phyloP scores from a whole-genome alignment of 495 filamentous ascomycete species.

The Alectoria sarmentosa region DNA sequence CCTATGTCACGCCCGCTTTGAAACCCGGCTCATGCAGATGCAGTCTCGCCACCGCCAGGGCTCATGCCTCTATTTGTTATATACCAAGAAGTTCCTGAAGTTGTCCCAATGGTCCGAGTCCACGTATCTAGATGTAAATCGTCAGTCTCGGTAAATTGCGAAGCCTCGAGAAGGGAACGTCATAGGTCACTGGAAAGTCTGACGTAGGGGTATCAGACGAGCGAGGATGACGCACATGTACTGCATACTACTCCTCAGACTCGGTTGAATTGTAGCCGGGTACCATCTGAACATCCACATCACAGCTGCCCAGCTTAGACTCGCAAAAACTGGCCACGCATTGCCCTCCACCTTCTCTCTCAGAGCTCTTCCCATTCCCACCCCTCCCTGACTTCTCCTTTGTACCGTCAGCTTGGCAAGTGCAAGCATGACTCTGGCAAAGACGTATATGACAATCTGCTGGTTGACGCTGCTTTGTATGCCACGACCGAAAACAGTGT shows the following conservation, averaged over 20 bases:
- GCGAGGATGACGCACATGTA: conserved; percentile 74
- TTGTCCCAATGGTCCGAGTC: conserved; percentile 80
- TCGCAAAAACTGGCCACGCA: conserved; percentile 88
- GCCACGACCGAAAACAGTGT: conserved; percentile 83
- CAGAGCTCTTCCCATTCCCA: conserved; percentile 38
- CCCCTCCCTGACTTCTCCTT: conserved; percentile 41
- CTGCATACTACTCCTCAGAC: conserved; percentile 91
- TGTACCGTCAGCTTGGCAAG: conserved; percentile 74
- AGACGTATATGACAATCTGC: conserved; percentile 98
- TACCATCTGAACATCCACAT: conserved; percentile 96
- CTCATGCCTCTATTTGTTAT: conserved; percentile 61
- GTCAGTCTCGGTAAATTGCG: background rate
- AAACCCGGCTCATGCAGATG: background rate
- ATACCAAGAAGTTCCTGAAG: conserved; percentile 67
- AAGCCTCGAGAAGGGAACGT: conserved; percentile 24
- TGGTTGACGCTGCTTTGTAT: conserved; percentile 77
- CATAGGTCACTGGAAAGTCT: background rate
- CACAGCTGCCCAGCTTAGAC: conserved; percentile 78
- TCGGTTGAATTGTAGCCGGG: conserved; percentile 80
- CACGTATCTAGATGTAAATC: conserved; percentile 42
- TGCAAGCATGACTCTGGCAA: conserved; percentile 80
- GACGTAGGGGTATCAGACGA: background rate
- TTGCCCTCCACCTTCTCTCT: conserved; percentile 52
- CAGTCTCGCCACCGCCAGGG: background rate
- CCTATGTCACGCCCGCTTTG: background rate